Base-by-base conservation (phyloP, 139 green algal genomes). In the Ostreobium quekettii region DNA sequence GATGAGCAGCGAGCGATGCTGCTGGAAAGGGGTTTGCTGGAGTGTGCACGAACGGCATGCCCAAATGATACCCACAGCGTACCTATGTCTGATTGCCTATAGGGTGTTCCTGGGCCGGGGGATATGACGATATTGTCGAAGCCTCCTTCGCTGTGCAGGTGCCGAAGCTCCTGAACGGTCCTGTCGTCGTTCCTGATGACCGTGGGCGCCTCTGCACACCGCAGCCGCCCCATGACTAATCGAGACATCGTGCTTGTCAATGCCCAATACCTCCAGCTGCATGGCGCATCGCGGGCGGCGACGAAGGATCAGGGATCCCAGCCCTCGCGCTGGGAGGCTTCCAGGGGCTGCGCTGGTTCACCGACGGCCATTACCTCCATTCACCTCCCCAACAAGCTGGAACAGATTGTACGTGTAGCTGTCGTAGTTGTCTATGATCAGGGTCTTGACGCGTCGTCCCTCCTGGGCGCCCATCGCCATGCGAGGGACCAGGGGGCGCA, bases 401-500 rank as follows among this genome's bases (percentile, higher is more conserved):
- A 80, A 95, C 47, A 99, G 74, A 66, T 99, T 99, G 80, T 96
- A 97, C 1, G 93, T 97, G 80, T 98, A 99, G 47, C 78, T 91
- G 58, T 99, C 94, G 69, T 97, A 97, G 60, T 99, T 99, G 73
- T 99, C 94, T 15, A 99, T 86, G 4, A 99, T 73, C 26, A 98
- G 71, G 1, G 79, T 88, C 8, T 67, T 56, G 46, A 26, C 19
- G 46, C 46, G n/a, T n/a, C n/a, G n/a, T 26, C 46, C n/a, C n/a
- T n/a, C n/a, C n/a, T 53, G n/a, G n/a, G n/a, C n/a, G n/a, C n/a
- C n/a, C n/a, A n/a, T n/a, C n/a, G n/a, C n/a, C n/a, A n/a, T n/a
- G n/a, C n/a, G n/a, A n/a, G n/a, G n/a, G n/a, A n/a, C n/a, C n/a
- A n/a, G n/a, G n/a, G n/a, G n/a, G n/a, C n/a, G n/a, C n/a, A n/a